Evolutionary conservation across 148 eudicot genomes (phyloP).

Genomic region (Rhododendron ovatum): DNA sequence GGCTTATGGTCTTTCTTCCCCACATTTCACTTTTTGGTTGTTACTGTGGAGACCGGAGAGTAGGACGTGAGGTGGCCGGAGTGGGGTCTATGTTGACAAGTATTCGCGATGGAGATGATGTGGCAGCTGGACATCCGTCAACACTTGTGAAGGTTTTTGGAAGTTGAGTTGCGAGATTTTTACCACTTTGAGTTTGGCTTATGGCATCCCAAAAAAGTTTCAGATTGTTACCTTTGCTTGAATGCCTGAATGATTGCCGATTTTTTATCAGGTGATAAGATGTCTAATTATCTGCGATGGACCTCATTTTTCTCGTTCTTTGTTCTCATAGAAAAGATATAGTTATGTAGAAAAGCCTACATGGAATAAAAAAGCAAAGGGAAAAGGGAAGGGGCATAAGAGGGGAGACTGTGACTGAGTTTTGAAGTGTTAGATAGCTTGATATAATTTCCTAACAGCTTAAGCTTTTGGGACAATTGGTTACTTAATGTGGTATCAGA

Average conservation of each 20-base stretch:
- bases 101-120: background rate
- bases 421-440: background rate
- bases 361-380: background rate
- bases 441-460: background rate
- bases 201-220: background rate
- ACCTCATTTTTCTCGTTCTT: background rate
- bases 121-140: background rate
- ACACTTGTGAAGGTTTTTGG: background rate
- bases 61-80: background rate
- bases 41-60: background rate
- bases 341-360: background rate
- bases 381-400: background rate
- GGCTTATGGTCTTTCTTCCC: background rate
- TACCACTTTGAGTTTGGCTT: constrained; percentile 1
- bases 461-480: background rate
- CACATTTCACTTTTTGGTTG: background rate
- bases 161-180: background rate
- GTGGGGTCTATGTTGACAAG: background rate
- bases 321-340: background rate
- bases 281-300: background rate
- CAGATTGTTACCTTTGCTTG: background rate
- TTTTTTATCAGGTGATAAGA: background rate
- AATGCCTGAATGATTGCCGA: background rate
- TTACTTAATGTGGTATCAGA: background rate
- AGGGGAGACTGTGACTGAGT: background rate